Evolutionary conservation across 2,329 filamentous ascomycete species (phyloP).

Genomic region (Coleophoma crateriformis): DNA sequence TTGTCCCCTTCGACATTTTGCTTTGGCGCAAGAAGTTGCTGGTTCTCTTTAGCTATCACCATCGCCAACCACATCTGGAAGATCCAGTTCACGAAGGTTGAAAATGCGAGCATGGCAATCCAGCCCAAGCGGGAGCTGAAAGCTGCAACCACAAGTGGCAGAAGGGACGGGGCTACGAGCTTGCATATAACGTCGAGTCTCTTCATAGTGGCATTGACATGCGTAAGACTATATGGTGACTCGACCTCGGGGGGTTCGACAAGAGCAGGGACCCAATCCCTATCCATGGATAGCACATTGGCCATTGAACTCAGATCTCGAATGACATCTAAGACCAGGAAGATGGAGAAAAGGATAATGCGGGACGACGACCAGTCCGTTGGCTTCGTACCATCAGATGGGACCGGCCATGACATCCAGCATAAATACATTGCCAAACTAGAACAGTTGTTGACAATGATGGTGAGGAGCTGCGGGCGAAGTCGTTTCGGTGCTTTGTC

Average conservation of each 20-base stretch:
- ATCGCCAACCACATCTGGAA: slow-evolving; percentile 29
- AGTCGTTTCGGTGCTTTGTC: slow-evolving; percentile 30
- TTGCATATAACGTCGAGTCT: slow-evolving; percentile 50
- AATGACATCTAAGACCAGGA: slow-evolving; percentile 30
- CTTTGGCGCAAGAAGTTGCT: slow-evolving; percentile 19
- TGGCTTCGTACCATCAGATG: slow-evolving; percentile 9
- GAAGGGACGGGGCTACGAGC: slow-evolving; percentile 35
- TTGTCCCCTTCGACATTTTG: not conserved
- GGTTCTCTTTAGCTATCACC: slow-evolving; percentile 26
- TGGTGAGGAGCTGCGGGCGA: slow-evolving; percentile 29
- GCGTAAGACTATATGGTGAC: slow-evolving; percentile 25
- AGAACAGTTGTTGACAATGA: slow-evolving; percentile 30
- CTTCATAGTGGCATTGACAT: slow-evolving; percentile 45
- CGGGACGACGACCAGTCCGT: slow-evolving; percentile 4
- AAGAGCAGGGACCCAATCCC: slow-evolving; percentile 33
- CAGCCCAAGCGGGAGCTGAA: slow-evolving; percentile 35
- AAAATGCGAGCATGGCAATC: slow-evolving; percentile 33
- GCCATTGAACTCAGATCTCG: slow-evolving; percentile 33
- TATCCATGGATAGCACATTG: slow-evolving; percentile 35
- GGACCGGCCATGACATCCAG: slow-evolving; percentile 30
- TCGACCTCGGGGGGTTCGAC: slow-evolving; percentile 18
- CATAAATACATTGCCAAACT: slow-evolving; percentile 27
- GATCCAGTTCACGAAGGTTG: slow-evolving; percentile 32
- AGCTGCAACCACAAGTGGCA: slow-evolving; percentile 41
- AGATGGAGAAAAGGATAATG: slow-evolving; percentile 21